Evolutionary conservation across 2,329 filamentous ascomycete species (phyloP), one percentile per base, ranked within the genome.

Genomic region (Nemania sp.): DNA sequence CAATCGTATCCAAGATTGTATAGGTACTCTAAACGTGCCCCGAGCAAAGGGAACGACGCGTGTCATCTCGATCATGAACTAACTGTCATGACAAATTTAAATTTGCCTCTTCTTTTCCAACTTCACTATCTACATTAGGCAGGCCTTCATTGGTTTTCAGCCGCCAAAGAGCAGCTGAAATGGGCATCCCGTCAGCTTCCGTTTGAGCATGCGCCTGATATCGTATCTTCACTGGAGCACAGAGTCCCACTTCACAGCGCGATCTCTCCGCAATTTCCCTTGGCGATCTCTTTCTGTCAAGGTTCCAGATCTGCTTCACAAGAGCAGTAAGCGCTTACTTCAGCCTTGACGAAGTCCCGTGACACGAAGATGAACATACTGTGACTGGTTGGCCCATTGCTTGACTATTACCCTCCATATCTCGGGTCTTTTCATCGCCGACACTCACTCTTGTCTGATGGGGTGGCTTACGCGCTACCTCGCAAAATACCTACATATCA

Each of bases 201-300:
- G 15, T 34, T 30, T 19, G 22, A 24, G 34, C 28, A 31, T 31
- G 26, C 12, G 33, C 6, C 17, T 33, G 19, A 22, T 14, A 40
- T 40, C 15, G 20, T 26, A 40, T 11, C 37, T 23, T 24, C 19
- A 23, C 37, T 24, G 20, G 37, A 12, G 17, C 36, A 40, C 17
- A 9, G 15, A 37, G 30, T 47, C 49, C 28, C 49, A 47, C 49
- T n/a, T 20, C 28, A 17, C 23, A 46, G 12, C 39, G 33, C 47
- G 43, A 49, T 49, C 45, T 53, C 43, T 56, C 49, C 49, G 53
- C 33, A 49, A 47, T 37, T 49, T 49, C 20, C 20, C 54, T 54
- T 54, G 50, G 54, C 54, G 45, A 56, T 56, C 49, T 43, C 46
- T n/a, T n/a, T 22, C 15, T 40, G 37, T 41, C 40, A 20, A 23